These are phyloP conservation scores for Ehretia macrophylla DNA, from an alignment of 257 asterid species.

Conservation along the genomic window DNA sequence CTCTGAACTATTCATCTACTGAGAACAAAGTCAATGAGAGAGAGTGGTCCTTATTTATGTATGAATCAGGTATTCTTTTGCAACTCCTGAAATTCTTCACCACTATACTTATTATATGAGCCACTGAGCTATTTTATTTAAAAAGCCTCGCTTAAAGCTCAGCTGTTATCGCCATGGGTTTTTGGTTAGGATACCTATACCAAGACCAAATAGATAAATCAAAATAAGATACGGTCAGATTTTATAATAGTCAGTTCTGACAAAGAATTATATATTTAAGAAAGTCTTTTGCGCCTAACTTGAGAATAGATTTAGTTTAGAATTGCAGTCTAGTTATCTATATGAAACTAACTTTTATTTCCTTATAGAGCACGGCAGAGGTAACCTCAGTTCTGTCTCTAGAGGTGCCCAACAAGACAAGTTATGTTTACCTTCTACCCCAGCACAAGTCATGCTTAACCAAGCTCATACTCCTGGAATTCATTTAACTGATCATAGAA, in stretches of 20 bases:
- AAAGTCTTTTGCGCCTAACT: no score
- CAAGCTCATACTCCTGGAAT: constrained; percentile 26
- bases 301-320: no score
- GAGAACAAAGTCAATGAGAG: constrained; percentile 45
- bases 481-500: constrained; percentile 34
- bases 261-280: no score
- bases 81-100: neutral
- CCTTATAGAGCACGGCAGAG: constrained; percentile 44
- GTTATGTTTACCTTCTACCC: constrained; percentile 33
- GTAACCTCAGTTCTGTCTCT: constrained; percentile 29
- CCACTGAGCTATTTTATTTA: no score
- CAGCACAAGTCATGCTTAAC: constrained; percentile 34
- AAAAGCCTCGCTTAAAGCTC: no score
- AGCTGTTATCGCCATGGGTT: no score
- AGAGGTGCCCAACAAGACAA: constrained; percentile 44
- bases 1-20: constrained; percentile 26
- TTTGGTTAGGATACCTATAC: no score
- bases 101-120: neutral
- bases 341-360: neutral
- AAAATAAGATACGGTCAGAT: no score
- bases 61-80: constrained; percentile 49
- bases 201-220: no score
- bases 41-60: constrained; percentile 37
- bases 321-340: no score
- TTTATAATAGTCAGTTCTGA: no score